Evolutionary conservation across 139 green algal genomes (phyloP).

Genomic region (Picochlorum sp.): DNA sequence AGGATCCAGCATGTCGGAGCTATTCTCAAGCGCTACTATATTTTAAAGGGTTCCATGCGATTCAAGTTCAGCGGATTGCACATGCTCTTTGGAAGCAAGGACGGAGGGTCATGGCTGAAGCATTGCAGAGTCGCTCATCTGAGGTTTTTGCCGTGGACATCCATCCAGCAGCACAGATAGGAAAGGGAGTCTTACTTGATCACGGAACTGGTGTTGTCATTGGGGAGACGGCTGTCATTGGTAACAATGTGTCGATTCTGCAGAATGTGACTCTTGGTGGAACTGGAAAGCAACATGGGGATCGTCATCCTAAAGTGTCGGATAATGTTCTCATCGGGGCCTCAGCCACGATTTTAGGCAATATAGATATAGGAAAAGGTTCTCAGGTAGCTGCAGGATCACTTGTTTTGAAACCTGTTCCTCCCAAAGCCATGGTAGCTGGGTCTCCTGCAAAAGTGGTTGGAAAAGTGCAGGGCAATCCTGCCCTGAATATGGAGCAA

Average conservation of each 20-base stretch:
- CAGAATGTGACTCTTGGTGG: slow-evolving; percentile 95
- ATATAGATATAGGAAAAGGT: slow-evolving; percentile 85
- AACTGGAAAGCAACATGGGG: slow-evolving; percentile 88
- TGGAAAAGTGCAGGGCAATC: slow-evolving; percentile 54
- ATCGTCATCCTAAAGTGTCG: slow-evolving; percentile 90
- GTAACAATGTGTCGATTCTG: slow-evolving; percentile 90
- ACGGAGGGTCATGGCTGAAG: slow-evolving; percentile 68
- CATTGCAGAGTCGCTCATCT: slow-evolving; percentile 59
- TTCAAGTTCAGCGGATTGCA: slow-evolving; percentile 87
- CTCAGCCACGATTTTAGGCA: slow-evolving; percentile 82
- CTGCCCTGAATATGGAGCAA: slow-evolving; percentile 28
- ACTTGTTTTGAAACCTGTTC: slow-evolving; percentile 84
- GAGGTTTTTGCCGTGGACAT: slow-evolving; percentile 91
- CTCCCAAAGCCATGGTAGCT: slow-evolving; percentile 70
- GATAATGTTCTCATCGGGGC: slow-evolving; percentile 91
- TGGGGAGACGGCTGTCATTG: slow-evolving; percentile 87
- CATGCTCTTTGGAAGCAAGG: slow-evolving; percentile 77
- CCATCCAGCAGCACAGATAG: slow-evolving; percentile 89
- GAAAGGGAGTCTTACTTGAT: slow-evolving; percentile 88
- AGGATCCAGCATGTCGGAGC: slow-evolving; percentile 59
- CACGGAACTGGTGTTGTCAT: slow-evolving; percentile 83
- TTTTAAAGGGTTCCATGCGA: slow-evolving; percentile 92
- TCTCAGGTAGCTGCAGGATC: slow-evolving; percentile 75
- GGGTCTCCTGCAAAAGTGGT: slow-evolving; percentile 76
- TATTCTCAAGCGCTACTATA: slow-evolving; percentile 74